Evolutionary conservation across 495 filamentous ascomycete genomes (phyloP).

Genomic region (Amorphotheca resinae): DNA sequence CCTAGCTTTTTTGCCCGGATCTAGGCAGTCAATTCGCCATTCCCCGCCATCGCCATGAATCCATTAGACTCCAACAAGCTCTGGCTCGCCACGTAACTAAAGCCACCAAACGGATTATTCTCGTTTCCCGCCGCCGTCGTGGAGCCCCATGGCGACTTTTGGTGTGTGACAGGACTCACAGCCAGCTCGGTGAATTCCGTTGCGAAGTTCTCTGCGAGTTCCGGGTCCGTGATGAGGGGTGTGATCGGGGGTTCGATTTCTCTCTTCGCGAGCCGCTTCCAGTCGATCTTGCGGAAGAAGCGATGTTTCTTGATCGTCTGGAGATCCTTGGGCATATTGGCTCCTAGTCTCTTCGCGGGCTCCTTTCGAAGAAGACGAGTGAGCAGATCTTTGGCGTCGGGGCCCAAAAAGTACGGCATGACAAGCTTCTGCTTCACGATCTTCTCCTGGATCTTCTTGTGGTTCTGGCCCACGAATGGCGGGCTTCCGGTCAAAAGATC

Average conservation of each 20-base stretch:
- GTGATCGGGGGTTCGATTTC: constrained; percentile 78
- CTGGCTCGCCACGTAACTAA: constrained; percentile 85
- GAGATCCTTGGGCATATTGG: constrained; percentile 78
- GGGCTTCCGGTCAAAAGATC: constrained; percentile 85
- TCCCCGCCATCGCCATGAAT: constrained; percentile 8
- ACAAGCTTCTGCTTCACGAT: constrained; percentile 82
- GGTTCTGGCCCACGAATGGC: constrained; percentile 81
- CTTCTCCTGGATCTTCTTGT: constrained; percentile 83
- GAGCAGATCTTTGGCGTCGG: constrained; percentile 87
- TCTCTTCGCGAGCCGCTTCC: constrained; percentile 64
- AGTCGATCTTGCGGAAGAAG: constrained; percentile 95
- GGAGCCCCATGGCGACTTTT: constrained; percentile 19
- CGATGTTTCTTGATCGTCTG: constrained; percentile 80
- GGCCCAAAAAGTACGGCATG: constrained; percentile 75
- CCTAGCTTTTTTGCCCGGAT: too few relatives aligned
- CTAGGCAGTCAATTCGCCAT: constrained; percentile 1
- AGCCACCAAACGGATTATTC: constrained; percentile 80
- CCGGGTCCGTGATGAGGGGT: constrained; percentile 86
- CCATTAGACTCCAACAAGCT: constrained; percentile 61
- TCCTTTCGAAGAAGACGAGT: constrained; percentile 84
- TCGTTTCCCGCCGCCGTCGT: constrained; percentile 21
- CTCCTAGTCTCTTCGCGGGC: constrained; percentile 73
- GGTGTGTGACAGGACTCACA: constrained; percentile 54
- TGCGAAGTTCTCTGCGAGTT: constrained; percentile 90
- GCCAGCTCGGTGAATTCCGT: constrained; percentile 74